Evolutionary conservation across 1,284 basidiomycete species (phyloP).

Genomic region (Caloboletus firmus): DNA sequence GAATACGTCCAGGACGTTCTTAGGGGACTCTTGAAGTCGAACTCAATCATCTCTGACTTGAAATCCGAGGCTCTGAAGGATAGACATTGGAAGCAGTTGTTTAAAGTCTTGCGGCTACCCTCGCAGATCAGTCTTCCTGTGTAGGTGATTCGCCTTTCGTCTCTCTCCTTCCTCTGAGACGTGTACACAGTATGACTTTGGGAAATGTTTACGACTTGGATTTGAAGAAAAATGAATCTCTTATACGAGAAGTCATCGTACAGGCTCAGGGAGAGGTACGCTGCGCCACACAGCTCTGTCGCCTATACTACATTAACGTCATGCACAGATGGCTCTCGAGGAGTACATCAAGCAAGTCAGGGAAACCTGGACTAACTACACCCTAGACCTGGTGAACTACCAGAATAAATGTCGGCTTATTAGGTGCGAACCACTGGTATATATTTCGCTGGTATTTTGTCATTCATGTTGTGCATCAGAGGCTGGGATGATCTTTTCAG

Average conservation of each 20-base stretch:
- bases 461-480: slow-evolving; percentile 42
- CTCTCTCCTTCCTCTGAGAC: slow-evolving; percentile 9
- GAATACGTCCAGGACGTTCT: slow-evolving; percentile 96
- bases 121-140: slow-evolving; percentile 65
- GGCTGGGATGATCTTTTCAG: slow-evolving; percentile 98
- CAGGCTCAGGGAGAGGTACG: slow-evolving; percentile 96
- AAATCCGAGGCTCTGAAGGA: slow-evolving; percentile 98
- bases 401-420: slow-evolving; percentile 99
- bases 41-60: slow-evolving; percentile 85
- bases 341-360: slow-evolving; percentile 95
- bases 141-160: slow-evolving; percentile 43
- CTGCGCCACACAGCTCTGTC: neutral
- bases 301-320: slow-evolving; percentile 2
- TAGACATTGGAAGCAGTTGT: slow-evolving; percentile 97
- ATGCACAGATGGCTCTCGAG: slow-evolving; percentile 80
- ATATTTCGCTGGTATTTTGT: neutral
- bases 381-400: slow-evolving; percentile 95
- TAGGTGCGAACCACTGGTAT: slow-evolving; percentile 47
- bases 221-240: slow-evolving; percentile 86
- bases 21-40: slow-evolving; percentile 85
- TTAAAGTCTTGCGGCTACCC: slow-evolving; percentile 81
- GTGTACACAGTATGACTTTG: slow-evolving; percentile 76
- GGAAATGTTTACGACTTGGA: slow-evolving; percentile 98
- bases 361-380: slow-evolving; percentile 96
- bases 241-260: slow-evolving; percentile 93